A percentile compares a stretch with the other conserved stretches of the same genome.
Evolutionary conservation across 352 stramenopile genomes (phyloP).

Genomic region (Aphanomyces euteiches): DNA sequence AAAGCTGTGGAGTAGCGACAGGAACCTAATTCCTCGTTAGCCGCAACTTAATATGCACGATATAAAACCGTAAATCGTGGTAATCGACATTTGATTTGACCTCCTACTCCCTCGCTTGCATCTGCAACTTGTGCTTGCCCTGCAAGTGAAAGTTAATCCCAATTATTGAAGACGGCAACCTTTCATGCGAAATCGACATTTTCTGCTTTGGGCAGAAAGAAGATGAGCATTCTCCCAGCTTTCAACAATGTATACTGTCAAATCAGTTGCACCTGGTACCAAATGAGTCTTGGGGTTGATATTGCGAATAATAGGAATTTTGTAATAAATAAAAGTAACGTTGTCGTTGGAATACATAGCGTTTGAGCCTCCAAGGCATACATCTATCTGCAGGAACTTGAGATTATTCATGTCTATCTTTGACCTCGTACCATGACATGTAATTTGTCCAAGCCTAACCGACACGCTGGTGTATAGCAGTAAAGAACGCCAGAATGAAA

Average conservation of each 20-base stretch:
- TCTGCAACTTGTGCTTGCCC: constrained; percentile 15
- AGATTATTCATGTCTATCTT: neutral
- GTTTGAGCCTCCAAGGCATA: constrained; percentile 11
- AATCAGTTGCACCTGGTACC: constrained; percentile 21
- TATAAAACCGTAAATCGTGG: constrained; percentile 22
- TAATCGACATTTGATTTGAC: constrained; percentile 16
- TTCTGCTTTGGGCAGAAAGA: neutral
- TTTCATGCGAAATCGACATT: constrained; percentile 28
- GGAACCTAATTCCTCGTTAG: constrained; percentile 12
- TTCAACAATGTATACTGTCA: constrained; percentile 26
- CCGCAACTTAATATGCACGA: neutral
- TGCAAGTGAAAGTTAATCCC: neutral
- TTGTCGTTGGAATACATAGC: constrained; percentile 11
- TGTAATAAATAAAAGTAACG: constrained; percentile 19
- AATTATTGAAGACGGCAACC: constrained; percentile 1
- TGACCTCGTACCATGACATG: constrained; percentile 6
- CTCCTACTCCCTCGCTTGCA: neutral
- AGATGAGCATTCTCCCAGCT: constrained; percentile 23
- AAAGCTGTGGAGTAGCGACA: constrained; percentile 18
- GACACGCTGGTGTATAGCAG: constrained; percentile 25
- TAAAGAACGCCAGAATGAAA: constrained; percentile 12
- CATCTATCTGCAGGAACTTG: constrained; percentile 4
- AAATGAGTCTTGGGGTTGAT: constrained; percentile 22
- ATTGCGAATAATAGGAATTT: constrained; percentile 14
- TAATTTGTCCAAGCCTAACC: constrained; percentile 14